Evolutionary conservation across 2,329 filamentous ascomycete genomes (phyloP).

Genomic region (Exophiala oligosperma): DNA sequence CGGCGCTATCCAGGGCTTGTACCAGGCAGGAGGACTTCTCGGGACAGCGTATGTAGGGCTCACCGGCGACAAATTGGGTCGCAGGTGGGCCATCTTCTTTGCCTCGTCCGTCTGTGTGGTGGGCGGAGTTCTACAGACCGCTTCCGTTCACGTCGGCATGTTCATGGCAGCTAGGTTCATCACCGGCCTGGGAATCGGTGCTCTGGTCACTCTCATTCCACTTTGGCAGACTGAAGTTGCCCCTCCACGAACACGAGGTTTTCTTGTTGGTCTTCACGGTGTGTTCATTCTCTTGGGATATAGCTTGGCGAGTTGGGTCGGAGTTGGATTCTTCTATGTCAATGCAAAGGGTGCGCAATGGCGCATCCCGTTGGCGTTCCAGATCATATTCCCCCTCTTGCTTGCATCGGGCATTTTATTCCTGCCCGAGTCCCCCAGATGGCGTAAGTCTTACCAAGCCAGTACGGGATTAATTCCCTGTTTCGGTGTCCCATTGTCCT

Average conservation of each 20-base stretch:
- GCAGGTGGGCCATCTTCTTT: slow-evolving; percentile 31
- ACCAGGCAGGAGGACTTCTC: slow-evolving; percentile 41
- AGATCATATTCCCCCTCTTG: slow-evolving; percentile 25
- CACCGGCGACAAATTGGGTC: background rate
- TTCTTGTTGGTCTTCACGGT: slow-evolving; percentile 28
- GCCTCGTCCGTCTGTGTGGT: slow-evolving; percentile 28
- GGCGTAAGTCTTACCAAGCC: background rate
- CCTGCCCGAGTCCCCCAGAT: background rate
- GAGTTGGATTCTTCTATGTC: slow-evolving; percentile 30
- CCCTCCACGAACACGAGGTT: background rate
- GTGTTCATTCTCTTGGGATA: slow-evolving; percentile 32
- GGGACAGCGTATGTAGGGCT: slow-evolving; percentile 33
- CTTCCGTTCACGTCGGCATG: slow-evolving; percentile 12
- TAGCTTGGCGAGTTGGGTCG: slow-evolving; percentile 25
- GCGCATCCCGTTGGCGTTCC: slow-evolving; percentile 16
- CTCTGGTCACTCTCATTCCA: background rate
- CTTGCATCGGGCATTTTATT: background rate
- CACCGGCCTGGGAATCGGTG: slow-evolving; percentile 1
- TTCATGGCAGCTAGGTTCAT: slow-evolving; percentile 10
- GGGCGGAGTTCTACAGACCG: slow-evolving; percentile 9
- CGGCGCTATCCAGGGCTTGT: slow-evolving; percentile 34
- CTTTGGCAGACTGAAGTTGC: no score
- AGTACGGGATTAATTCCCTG: no score
- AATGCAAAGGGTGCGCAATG: slow-evolving; percentile 26
- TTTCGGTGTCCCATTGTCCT: no score